Evolutionary conservation across 106 monocot species (phyloP), one percentile per base, ranked within the genome.

Genomic region (Dioscorea zingiberensis): DNA sequence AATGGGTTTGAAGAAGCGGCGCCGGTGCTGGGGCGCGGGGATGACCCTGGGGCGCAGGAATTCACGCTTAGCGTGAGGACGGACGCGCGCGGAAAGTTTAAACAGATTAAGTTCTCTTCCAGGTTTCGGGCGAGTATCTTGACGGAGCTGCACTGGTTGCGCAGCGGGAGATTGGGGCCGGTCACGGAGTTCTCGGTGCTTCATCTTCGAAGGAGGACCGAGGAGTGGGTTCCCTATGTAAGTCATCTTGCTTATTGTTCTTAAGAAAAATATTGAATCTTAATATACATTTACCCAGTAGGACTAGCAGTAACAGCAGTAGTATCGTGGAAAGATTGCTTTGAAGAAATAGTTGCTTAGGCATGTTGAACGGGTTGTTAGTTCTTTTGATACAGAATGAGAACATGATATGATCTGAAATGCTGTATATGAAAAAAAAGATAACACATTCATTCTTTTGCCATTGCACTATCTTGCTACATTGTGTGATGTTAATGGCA

Each of bases 161-260:
- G 76, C 60, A 66, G 77, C 81, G 66, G 65, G 7, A 47, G 71
- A 65, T 54, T 65, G 3, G 84, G 81, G 1, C 81, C 77, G 2
- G 73, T 74, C 2, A 54, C 69, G 7, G 93, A 98, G 76, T 98
- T 93, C 68, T 48, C 73, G 0, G 98, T 98, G 59, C 75, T 89
- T 24, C 98, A 98, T 58, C 77, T 98, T 64, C 78, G 86, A 3
- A 67, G 98, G 48, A 72, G 84, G 69, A 93, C 92, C 13, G 66
- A 81, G 6, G 88, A 88, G 55, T 98, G 98, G 98, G 69, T 73
- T 18, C 84, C 93, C 38, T 87, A 77, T 78, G 98, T 98, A 76
- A 89, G 92, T 69, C 3, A 1, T 19, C 15, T 13, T 19, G 18
- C 51, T 51, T 13, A 51, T 51, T 51, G 15, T 51, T 51, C 7